A percentile compares a stretch with the other conserved stretches of the same genome.
Conservation (phyloP, 306 rosid species). For the Alnus rubra region DNA sequence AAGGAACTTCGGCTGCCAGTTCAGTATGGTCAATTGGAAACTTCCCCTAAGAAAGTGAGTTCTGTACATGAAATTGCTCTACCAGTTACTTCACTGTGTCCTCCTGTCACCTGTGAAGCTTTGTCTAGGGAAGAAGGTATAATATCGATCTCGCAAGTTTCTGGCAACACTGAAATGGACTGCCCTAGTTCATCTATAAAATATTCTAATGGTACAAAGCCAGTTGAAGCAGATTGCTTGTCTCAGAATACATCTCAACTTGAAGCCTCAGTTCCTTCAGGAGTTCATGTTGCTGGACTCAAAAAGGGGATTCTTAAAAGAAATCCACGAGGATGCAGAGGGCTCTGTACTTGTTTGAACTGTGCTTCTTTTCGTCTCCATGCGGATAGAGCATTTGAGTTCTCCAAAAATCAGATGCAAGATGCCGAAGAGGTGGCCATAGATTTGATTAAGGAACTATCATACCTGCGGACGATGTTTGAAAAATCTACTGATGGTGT, state of each 20-base stretch:
- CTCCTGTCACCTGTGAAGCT: conserved; percentile 20
- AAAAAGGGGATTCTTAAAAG: conserved; percentile 61
- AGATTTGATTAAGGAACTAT: conserved; percentile 68
- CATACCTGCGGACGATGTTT: conserved; percentile 48
- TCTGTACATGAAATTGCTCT: conserved; percentile 28
- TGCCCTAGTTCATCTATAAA: conserved; percentile 19
- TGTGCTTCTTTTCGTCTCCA: conserved; percentile 78
- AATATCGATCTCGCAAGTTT: conserved; percentile 18
- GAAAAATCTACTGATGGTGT: conserved; percentile 39
- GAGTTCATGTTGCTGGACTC: conserved; percentile 10
- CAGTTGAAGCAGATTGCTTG: conserved; percentile 28
- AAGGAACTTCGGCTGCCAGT: conserved; percentile 31
- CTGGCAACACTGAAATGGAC: conserved; percentile 25
- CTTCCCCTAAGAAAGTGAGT: conserved; percentile 24
- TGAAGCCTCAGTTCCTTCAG: conserved; percentile 24
- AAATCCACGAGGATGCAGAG: conserved; percentile 91
- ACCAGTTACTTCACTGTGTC: conserved; percentile 21
- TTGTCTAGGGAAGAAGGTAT: conserved; percentile 30
- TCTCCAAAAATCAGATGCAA: conserved; percentile 73
- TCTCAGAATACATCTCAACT: conserved; percentile 28
- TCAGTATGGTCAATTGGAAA: conserved; percentile 36
- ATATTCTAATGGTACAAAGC: conserved; percentile 27
- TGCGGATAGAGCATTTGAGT: conserved; percentile 90
- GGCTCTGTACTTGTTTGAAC: conserved; percentile 80
- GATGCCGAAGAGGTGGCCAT: conserved; percentile 72